These are phyloP conservation scores for Beauveria sp. DNA, from an alignment of 2,329 filamentous ascomycete genomes.

Conservation along the genomic window DNA sequence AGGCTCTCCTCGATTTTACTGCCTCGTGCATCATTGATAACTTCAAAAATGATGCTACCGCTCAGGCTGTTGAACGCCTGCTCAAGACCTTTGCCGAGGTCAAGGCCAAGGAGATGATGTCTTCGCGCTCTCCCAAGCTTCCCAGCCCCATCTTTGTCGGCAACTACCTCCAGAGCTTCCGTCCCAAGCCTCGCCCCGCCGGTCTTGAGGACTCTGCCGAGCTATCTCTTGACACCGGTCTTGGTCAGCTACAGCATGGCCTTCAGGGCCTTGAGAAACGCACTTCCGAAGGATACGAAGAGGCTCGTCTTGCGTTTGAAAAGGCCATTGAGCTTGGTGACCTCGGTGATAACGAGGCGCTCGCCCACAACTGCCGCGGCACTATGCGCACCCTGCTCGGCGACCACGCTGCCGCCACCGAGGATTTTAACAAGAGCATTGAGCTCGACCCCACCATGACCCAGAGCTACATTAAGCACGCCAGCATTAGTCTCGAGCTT, in stretches of 20 bases:
- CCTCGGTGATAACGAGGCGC: slow-evolving; percentile 74
- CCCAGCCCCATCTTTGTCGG: slow-evolving; percentile 95
- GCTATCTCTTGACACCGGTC: slow-evolving; percentile 67
- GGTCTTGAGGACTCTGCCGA: slow-evolving; percentile 80
- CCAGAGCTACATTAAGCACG: slow-evolving; percentile 97
- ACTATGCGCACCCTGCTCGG: slow-evolving; percentile 92
- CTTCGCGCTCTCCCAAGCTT: slow-evolving; percentile 77
- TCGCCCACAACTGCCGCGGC: slow-evolving; percentile 93
- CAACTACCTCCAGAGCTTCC: slow-evolving; percentile 99
- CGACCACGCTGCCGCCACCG: slow-evolving; percentile 73
- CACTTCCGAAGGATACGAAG: slow-evolving; percentile 85
- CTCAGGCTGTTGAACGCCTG: slow-evolving; percentile 82
- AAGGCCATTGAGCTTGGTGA: slow-evolving; percentile 77
- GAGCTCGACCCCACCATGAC: slow-evolving; percentile 81
- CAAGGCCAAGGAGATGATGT: slow-evolving; percentile 85
- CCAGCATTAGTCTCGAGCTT: slow-evolving; percentile 93
- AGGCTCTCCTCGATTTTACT: slow-evolving; percentile 94
- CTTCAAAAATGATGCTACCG: slow-evolving; percentile 86
- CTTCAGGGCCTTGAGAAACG: slow-evolving; percentile 74
- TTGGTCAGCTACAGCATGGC: slow-evolving; percentile 79
- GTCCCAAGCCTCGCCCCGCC: slow-evolving; percentile 67
- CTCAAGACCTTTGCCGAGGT: slow-evolving; percentile 95
- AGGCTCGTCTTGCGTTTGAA: slow-evolving; percentile 79
- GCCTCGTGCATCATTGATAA: slow-evolving; percentile 98
- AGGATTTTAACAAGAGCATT: slow-evolving; percentile 86